A percentile compares a stretch with the other conserved stretches of the same genome.
These are phyloP conservation scores for Annulohypoxylon moriforme DNA, from an alignment of 495 filamentous ascomycete genomes.

Conservation along the genomic window DNA sequence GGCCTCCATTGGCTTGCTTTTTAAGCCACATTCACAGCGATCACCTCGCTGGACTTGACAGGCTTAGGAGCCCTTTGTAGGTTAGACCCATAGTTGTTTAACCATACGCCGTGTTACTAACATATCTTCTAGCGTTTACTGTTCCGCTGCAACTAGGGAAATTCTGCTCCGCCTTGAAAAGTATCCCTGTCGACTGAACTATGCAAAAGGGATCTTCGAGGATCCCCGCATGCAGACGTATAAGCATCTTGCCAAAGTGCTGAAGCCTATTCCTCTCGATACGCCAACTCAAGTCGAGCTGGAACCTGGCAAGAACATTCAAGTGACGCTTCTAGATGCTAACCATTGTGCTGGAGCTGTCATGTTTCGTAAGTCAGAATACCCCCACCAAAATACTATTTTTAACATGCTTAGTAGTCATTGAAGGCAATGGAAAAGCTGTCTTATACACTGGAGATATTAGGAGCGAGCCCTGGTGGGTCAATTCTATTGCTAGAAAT, in stretches of 20 bases:
- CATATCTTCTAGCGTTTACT: conserved; percentile 72
- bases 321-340: conserved; percentile 88
- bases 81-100: conserved; percentile 27
- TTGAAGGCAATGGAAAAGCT: conserved; percentile 79
- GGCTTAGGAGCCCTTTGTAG: conserved; percentile 75
- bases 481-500: conserved; percentile 69
- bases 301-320: conserved; percentile 70
- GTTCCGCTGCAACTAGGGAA: conserved; percentile 84
- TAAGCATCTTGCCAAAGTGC: conserved; percentile 76
- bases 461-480: conserved; percentile 71
- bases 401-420: conserved; percentile 59
- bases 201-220: conserved; percentile 80
- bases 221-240: conserved; percentile 71
- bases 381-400: not conserved
- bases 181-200: conserved; percentile 82
- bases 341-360: conserved; percentile 94
- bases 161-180: conserved; percentile 81
- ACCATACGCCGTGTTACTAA: conserved; percentile 17
- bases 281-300: conserved; percentile 85
- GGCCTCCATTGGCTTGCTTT: conserved; percentile 84
- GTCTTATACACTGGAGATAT: conserved; percentile 95
- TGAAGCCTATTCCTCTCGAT: conserved; percentile 86
- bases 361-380: conserved; percentile 73
- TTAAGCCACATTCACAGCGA: conserved; percentile 95
- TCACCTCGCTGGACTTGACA: conserved; percentile 86